Percentiles rank a stretch among this genome's conserved stretches.
These are phyloP conservation scores for Alternaria arborescens DNA, from an alignment of 2,329 filamentous ascomycete species.

Conservation along the genomic window DNA sequence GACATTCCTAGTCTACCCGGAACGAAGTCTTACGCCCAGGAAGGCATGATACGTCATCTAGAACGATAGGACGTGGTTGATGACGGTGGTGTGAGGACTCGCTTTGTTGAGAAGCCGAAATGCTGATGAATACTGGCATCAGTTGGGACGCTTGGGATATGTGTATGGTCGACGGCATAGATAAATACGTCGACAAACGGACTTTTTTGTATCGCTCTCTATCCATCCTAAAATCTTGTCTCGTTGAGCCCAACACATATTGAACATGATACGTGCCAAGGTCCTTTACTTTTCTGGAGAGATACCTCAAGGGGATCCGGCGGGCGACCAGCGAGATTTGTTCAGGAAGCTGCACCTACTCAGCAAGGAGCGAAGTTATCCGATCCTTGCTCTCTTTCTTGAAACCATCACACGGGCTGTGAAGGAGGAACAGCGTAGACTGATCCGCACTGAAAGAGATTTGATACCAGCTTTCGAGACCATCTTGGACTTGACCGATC, in stretches of 20 bases:
- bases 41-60: background rate
- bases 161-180: background rate
- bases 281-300: background rate
- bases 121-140: background rate
- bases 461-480: background rate
- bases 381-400: background rate
- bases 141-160: background rate
- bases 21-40: background rate
- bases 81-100: background rate
- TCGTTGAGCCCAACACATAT: background rate
- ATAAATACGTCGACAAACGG: background rate
- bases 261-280: background rate
- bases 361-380: background rate
- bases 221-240: fast-evolving
- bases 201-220: background rate
- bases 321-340: background rate
- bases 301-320: background rate
- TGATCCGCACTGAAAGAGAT: background rate
- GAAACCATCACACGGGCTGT: background rate
- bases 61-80: too few relatives aligned
- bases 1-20: background rate
- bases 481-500: background rate
- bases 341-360: background rate
- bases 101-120: background rate
- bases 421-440: background rate